A percentile compares a stretch with the other conserved stretches of the same genome.
phyloP scores from a whole-genome alignment of 2,329 filamentous ascomycete genomes.

The Fusarium armeniacum region DNA sequence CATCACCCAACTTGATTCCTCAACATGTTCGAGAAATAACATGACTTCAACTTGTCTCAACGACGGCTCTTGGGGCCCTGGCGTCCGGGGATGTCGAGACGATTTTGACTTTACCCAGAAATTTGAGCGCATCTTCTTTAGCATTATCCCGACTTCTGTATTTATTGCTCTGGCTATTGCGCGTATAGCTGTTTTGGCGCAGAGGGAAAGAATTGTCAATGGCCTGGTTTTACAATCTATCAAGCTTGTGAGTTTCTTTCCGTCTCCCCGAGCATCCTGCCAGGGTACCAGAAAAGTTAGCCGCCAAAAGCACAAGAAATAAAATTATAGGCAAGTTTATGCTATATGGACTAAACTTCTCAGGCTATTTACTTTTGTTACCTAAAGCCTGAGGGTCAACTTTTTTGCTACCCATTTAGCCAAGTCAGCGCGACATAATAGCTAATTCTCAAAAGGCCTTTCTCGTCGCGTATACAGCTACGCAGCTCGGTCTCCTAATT shows the following conservation, averaged over 20 bases:
- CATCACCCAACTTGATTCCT: neutral
- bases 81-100: conserved; percentile 61
- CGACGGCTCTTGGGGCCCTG: conserved; percentile 60
- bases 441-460: conserved; percentile 35
- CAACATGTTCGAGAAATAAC: conserved; percentile 11
- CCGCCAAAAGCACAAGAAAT: neutral
- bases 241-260: conserved; percentile 49
- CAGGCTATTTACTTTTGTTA: neutral
- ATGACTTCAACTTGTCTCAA: conserved; percentile 51
- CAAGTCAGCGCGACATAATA: no score
- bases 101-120: conserved; percentile 66
- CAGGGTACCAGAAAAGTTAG: neutral
- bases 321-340: neutral
- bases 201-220: conserved; percentile 53
- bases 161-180: conserved; percentile 56
- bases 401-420: neutral
- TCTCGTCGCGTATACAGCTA: conserved; percentile 46
- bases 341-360: neutral
- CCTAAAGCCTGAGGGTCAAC: neutral
- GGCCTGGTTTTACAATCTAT: conserved; percentile 53
- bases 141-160: conserved; percentile 58
- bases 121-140: conserved; percentile 64
- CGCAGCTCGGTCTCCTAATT: conserved; percentile 54
- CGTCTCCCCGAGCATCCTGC: neutral
- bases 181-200: conserved; percentile 52